Conservation (phyloP, 805 yeast genomes). For the Candida nonsorbophila region DNA sequence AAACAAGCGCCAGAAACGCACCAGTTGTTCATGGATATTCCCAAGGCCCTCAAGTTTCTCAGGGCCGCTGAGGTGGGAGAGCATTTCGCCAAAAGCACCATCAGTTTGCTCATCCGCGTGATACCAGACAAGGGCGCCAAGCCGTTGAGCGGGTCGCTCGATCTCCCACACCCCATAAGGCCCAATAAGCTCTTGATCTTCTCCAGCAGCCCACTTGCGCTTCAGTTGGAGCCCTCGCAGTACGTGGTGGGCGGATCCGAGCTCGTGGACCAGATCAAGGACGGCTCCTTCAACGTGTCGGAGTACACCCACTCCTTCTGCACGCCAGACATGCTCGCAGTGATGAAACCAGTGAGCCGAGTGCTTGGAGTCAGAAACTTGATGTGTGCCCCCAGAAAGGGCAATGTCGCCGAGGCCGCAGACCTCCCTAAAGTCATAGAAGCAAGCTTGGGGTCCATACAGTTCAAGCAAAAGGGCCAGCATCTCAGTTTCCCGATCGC, state of each 20-base stretch:
- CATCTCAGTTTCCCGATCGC: conserved; percentile 67
- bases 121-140: conserved; percentile 75
- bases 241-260: conserved; percentile 67
- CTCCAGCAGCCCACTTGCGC: conserved; percentile 41
- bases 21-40: conserved; percentile 68
- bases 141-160: conserved; percentile 65
- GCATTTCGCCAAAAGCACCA: conserved; percentile 62
- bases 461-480: conserved; percentile 70
- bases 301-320: conserved; percentile 73
- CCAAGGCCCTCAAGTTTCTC: conserved; percentile 68
- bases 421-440: conserved; percentile 52
- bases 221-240: conserved; percentile 47
- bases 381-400: conserved; percentile 82
- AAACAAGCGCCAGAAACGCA: conserved; percentile 38
- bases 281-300: conserved; percentile 44
- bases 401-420: conserved; percentile 62
- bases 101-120: conserved; percentile 54
- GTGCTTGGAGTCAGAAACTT: conserved; percentile 83
- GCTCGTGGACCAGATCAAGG: conserved; percentile 55
- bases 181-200: conserved; percentile 64
- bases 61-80: conserved; percentile 92
- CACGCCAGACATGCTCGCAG: conserved; percentile 71
- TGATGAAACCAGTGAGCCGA: conserved; percentile 66
- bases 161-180: conserved; percentile 68
- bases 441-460: conserved; percentile 59